phyloP scores from a whole-genome alignment of 495 filamentous ascomycete genomes.

The Tuber calosporum region DNA sequence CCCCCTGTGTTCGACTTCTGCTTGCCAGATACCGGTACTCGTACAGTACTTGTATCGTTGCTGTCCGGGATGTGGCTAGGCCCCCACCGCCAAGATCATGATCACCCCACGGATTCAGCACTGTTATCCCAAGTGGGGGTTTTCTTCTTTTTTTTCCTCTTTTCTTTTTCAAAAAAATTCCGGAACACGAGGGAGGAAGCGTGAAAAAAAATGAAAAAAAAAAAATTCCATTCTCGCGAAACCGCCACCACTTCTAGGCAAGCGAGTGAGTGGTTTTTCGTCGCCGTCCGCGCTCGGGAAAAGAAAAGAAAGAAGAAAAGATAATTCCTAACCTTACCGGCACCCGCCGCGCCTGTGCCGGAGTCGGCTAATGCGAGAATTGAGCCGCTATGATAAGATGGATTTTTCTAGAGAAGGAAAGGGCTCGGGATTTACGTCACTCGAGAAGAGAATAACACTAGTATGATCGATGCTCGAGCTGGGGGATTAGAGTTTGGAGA shows the following conservation, averaged over 20 bases:
- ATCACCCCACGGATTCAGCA: neutral
- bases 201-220: neutral
- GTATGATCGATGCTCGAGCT: conserved; percentile 6
- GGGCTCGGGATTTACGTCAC: conserved; percentile 13
- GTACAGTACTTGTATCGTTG: too few species aligned
- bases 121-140: neutral
- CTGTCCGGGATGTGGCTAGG: neutral
- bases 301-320: neutral
- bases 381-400: conserved; percentile 8
- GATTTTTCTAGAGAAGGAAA: conserved; percentile 14
- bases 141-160: neutral
- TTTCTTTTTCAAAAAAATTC: neutral
- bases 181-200: neutral
- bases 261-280: neutral
- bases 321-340: conserved; percentile 5
- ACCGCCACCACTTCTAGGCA: neutral
- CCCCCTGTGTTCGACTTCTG: too few species aligned
- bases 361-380: conserved; percentile 16
- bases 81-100: neutral
- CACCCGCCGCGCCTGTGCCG: neutral
- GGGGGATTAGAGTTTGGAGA: conserved; percentile 13
- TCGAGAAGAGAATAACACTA: neutral
- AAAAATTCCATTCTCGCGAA: neutral
- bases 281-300: neutral
- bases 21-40: too few species aligned